These are phyloP conservation scores for Calonectria hawksworthii DNA, from an alignment of 2,329 filamentous ascomycete species.

Conservation along the genomic window DNA sequence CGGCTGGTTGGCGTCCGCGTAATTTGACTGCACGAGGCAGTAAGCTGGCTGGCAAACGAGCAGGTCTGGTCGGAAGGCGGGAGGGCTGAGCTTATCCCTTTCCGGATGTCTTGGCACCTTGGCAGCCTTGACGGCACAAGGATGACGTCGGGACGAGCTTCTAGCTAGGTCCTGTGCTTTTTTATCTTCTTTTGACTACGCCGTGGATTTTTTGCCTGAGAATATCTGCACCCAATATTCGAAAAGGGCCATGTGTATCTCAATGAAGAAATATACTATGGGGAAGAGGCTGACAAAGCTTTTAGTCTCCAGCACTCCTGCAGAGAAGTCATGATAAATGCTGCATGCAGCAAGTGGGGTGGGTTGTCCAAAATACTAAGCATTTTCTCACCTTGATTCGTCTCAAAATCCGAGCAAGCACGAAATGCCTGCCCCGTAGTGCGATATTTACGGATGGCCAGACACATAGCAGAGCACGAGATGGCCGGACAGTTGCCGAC, in stretches of 20 bases:
- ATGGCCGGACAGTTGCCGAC: not conserved
- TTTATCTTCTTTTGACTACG: not conserved
- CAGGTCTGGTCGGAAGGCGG: not conserved
- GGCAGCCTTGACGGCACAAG: not conserved
- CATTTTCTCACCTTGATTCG: not conserved
- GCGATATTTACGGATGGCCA: not conserved
- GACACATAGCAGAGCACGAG: not conserved
- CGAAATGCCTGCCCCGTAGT: not conserved
- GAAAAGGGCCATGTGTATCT: not conserved
- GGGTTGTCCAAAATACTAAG: not conserved
- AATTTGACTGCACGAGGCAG: not conserved
- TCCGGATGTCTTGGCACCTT: constrained; percentile 2
- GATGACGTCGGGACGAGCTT: not conserved
- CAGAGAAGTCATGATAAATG: not conserved
- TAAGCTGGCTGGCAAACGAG: not conserved
- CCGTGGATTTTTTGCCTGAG: not conserved
- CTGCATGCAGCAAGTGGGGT: not conserved
- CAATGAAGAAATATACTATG: too few species aligned
- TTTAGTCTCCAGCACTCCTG: not conserved
- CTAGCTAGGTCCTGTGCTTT: not conserved
- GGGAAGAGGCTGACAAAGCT: too few species aligned
- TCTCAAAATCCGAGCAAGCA: not conserved
- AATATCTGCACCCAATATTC: not conserved
- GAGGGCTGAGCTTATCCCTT: not conserved
- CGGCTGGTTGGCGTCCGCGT: not conserved